Base-by-base conservation (phyloP, 1,284 basidiomycete genomes). In the Rhodofomes roseus region DNA sequence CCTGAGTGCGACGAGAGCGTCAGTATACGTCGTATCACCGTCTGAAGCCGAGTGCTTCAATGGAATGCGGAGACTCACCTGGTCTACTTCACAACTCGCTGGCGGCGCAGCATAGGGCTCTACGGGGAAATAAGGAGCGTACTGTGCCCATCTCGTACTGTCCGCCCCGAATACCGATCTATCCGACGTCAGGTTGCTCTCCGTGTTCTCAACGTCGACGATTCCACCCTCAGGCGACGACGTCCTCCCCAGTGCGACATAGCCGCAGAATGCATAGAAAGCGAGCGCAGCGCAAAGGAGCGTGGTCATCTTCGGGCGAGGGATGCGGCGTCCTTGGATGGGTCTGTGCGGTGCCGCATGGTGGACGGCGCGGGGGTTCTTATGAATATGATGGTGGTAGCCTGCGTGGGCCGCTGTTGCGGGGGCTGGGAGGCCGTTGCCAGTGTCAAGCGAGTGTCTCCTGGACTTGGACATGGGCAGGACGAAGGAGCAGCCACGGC, bases 81-180 rank as follows among this genome's bases (percentile, higher is more conserved):
- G 87, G 41, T 76, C 77, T 16, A 89, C 72, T 34, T 70, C 67
- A 68, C 88, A 90, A 36, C 71, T 69, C 14, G 66, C 60, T 1
- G 85, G 85, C 1, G 81, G 81, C 0, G 70, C 57, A 2, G 61
- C 54, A 65, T 88, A 89, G 18, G 70, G 65, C 8, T 73, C 76
- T 5, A 77, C 78, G 1, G 84, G 68, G 59, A 78, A 81, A 67
- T 81, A 88, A 0, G 86, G 87, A 11, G 84, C 80, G 66, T 87
- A 87, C 54, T 81, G 76, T 8, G 79, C 82, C 86, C 85, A 87
- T n/a, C 43, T 58, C 34, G 22, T 34, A 23, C 57, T 58, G 8
- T 40, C 52, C 2, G 25, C 23, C 41, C 57, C 57, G 29, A 58
- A 58, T 40, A 37, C 27, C 34, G 50, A 52, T 20, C 7, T 7